Evolutionary conservation across 345 rosid species (phyloP).

Genomic region (Hibiscus tridactylites): DNA sequence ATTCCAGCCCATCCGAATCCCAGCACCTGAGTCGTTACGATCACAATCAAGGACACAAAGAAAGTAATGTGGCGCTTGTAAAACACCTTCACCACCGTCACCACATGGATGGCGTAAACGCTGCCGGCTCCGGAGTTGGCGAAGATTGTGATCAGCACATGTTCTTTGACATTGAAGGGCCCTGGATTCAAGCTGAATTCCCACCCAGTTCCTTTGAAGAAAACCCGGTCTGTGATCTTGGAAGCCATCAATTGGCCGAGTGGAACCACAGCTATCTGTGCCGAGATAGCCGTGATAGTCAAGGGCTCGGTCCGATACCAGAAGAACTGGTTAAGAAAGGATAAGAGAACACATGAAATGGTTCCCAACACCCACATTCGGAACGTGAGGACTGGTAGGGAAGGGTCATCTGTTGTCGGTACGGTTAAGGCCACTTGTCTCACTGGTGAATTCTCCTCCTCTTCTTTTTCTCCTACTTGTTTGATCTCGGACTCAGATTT

Average conservation of each 20-base stretch:
- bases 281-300: constrained; percentile 88
- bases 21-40: constrained; percentile 86
- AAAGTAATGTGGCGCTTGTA: constrained; percentile 72
- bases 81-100: constrained; percentile 82
- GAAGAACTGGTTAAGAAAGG: constrained; percentile 91
- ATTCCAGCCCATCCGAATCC: constrained; percentile 99
- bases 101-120: constrained; percentile 77
- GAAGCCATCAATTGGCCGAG: constrained; percentile 90
- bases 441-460: constrained; percentile 60
- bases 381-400: constrained; percentile 82
- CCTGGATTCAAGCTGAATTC: constrained; percentile 90
- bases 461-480: constrained; percentile 16
- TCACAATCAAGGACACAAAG: constrained; percentile 73
- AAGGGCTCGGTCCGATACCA: constrained; percentile 95
- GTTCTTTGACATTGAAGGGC: constrained; percentile 93
- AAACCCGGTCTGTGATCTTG: constrained; percentile 53
- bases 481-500: constrained; percentile 8
- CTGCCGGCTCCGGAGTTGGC: constrained; percentile 97
- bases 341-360: constrained; percentile 57
- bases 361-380: constrained; percentile 93
- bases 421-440: constrained; percentile 89
- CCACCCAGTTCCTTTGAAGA: constrained; percentile 56
- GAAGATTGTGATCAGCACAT: constrained; percentile 84
- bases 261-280: constrained; percentile 92
- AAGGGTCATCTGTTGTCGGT: constrained; percentile 71